These are phyloP conservation scores for Adiantum capillusveneris DNA, from an alignment of 75 land plant genomes.

Conservation along the genomic window DNA sequence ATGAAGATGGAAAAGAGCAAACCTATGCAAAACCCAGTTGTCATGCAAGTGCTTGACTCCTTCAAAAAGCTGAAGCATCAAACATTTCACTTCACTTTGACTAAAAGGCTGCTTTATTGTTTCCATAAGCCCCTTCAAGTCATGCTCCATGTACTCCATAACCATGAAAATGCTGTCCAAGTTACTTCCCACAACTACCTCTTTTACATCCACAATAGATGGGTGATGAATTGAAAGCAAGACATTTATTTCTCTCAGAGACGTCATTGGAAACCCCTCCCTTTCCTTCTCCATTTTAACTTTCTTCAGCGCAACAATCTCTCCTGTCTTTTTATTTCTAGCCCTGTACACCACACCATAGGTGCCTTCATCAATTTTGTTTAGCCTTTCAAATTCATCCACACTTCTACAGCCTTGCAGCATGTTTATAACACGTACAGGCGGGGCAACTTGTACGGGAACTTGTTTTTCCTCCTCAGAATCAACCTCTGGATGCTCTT, in stretches of 20 bases:
- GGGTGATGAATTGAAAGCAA: conserved; percentile 86
- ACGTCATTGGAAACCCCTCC: conserved; percentile 92
- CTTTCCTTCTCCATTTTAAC: conserved; percentile 97
- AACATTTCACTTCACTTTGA: conserved; percentile 95
- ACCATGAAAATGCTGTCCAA: conserved; percentile 94
- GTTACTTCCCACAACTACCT: conserved; percentile 87
- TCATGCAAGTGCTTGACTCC: conserved; percentile 95
- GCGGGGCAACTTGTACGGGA: conserved; percentile 13
- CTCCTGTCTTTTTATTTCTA: conserved; percentile 79
- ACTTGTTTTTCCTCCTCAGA: conserved; percentile 15
- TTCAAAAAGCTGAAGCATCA: conserved; percentile 90
- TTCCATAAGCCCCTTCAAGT: conserved; percentile 89
- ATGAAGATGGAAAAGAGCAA: conserved; percentile 7
- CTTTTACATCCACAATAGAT: conserved; percentile 95
- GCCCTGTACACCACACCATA: conserved; percentile 97
- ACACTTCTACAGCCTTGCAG: conserved; percentile 92
- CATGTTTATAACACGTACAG: conserved; percentile 60
- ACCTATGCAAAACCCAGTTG: conserved; percentile 98
- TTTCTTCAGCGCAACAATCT: conserved; percentile 93
- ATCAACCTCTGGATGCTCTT: conserved; percentile 27
- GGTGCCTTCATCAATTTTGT: conserved; percentile 96
- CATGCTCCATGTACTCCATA: conserved; percentile 99
- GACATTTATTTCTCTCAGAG: conserved; percentile 90
- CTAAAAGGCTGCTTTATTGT: conserved; percentile 93
- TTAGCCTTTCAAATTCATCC: conserved; percentile 90